These are phyloP conservation scores for Coffea eugenioides DNA, from an alignment of 257 asterid genomes.

Conservation along the genomic window DNA sequence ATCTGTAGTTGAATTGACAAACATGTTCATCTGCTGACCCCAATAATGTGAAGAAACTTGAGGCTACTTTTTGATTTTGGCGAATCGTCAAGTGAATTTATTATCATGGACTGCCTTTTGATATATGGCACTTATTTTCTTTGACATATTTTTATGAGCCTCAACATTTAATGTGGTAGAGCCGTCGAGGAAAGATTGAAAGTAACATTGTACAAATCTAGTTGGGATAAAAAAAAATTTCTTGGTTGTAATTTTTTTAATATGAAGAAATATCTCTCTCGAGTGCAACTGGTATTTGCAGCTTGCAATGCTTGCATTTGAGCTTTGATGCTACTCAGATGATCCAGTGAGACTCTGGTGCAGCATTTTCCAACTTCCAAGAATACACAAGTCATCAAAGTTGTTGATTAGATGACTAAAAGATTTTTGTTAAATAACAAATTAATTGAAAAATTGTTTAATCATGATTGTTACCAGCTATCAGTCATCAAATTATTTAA, in stretches of 20 bases:
- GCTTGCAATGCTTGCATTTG: too few relatives aligned
- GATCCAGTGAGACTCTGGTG: too few relatives aligned
- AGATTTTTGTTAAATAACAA: background rate
- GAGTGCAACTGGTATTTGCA: background rate
- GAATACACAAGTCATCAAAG: background rate
- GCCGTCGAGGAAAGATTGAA: background rate
- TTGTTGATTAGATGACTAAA: background rate
- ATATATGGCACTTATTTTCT: slow-evolving; percentile 7
- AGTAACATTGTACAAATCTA: slow-evolving; percentile 4
- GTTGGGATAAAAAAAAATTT: background rate
- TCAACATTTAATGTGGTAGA: background rate
- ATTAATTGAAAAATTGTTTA: background rate
- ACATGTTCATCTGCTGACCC: background rate
- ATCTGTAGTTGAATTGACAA: background rate
- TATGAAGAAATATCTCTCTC: background rate
- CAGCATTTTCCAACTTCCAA: too few relatives aligned
- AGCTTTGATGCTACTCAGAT: too few relatives aligned
- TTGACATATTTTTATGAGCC: background rate
- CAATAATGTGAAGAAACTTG: slow-evolving; percentile 7
- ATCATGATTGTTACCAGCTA: too few relatives aligned
- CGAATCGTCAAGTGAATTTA: background rate
- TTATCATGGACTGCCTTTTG: slow-evolving; percentile 10
- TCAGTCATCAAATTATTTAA: background rate
- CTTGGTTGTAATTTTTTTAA: background rate
- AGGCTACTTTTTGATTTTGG: background rate